A percentile compares a stretch with the other conserved stretches of the same genome.
Evolutionary conservation across 345 rosid species (phyloP).

Genomic region (Clarkia xantiana): DNA sequence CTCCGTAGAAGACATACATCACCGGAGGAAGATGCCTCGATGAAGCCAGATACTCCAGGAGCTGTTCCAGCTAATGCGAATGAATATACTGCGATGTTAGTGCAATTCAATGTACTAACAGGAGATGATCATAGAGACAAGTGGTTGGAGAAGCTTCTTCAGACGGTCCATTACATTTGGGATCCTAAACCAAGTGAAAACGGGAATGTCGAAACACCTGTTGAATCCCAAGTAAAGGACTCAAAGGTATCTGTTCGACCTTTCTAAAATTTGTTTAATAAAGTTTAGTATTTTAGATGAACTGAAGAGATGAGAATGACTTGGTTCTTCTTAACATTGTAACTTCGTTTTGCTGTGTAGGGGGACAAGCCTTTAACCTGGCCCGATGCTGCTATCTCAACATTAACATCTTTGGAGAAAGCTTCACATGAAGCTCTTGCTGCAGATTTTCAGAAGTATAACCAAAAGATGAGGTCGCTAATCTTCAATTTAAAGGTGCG

Average conservation of each 20-base stretch:
- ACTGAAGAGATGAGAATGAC: background rate
- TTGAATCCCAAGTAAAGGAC: constrained; percentile 34
- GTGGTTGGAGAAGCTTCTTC: constrained; percentile 84
- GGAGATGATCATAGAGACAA: constrained; percentile 73
- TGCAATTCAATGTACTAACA: constrained; percentile 45
- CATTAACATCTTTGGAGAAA: constrained; percentile 70
- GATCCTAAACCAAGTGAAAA: constrained; percentile 22
- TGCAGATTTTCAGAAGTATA: constrained; percentile 71
- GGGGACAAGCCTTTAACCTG: constrained; percentile 38
- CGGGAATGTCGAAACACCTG: constrained; percentile 19
- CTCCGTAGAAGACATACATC: constrained; percentile 30
- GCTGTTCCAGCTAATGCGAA: constrained; percentile 16
- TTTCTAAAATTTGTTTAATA: background rate
- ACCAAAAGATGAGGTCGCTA: constrained; percentile 74
- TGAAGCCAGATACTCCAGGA: constrained; percentile 18
- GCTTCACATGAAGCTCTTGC: constrained; percentile 61
- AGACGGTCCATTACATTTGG: constrained; percentile 56
- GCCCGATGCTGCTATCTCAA: constrained; percentile 83
- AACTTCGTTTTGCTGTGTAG: constrained; percentile 23
- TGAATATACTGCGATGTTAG: constrained; percentile 43
- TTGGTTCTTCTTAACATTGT: background rate
- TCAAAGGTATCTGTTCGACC: constrained; percentile 21
- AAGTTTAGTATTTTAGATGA: background rate
- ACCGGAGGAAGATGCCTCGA: constrained; percentile 53
- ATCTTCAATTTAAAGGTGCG: constrained; percentile 79